Base-by-base conservation (phyloP, 345 rosid species). In the Populus nigra region DNA sequence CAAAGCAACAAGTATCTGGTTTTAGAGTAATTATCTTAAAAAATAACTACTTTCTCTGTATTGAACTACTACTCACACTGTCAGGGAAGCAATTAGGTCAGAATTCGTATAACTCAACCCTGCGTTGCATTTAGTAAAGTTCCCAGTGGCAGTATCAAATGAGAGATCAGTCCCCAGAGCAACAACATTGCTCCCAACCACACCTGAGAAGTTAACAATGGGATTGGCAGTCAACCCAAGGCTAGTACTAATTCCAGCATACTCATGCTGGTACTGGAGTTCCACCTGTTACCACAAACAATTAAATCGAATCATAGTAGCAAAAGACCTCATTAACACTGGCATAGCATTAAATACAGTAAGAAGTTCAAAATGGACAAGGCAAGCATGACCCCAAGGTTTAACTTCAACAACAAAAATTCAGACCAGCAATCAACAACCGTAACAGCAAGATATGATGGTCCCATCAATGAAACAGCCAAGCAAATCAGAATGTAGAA, bases 141-240 rank as follows among this genome's bases (percentile, higher is more conserved):
- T 89, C 67, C 99, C 93, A 80, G 85, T 41, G 36, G 91, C 89
- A 13, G 94, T 91, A 79, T 96, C 91, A 76, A 94, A 96, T 31
- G 94, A 81, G 3, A 92, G 88, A 84, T 96, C 97, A n/a, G 99
- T 89, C 76, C 99, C 99, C 61, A 92, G 82, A 73, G 97, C 82
- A 76, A 91, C 41, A 35, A 50, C 20, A 41, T 81, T 83, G 80
- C 82, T 88, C 68, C 99, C 99, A 73, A 96, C 77, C 73, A 94
- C 98, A 66, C 97, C 93, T 41, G 99, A 89, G 86, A 96, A 92
- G 83, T 91, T 96, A 79, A 91, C 91, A 81, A 87, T 33, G 5
- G 99, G 99, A 82, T 65, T 92, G 67, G 92, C 91, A 55, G 92
- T 94, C 86, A 96, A 78, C 5, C 98, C 99, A 67, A 96, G 78